These are phyloP conservation scores for Fusarium dlaminii DNA, from an alignment of 2,329 filamentous ascomycete species.

Conservation along the genomic window DNA sequence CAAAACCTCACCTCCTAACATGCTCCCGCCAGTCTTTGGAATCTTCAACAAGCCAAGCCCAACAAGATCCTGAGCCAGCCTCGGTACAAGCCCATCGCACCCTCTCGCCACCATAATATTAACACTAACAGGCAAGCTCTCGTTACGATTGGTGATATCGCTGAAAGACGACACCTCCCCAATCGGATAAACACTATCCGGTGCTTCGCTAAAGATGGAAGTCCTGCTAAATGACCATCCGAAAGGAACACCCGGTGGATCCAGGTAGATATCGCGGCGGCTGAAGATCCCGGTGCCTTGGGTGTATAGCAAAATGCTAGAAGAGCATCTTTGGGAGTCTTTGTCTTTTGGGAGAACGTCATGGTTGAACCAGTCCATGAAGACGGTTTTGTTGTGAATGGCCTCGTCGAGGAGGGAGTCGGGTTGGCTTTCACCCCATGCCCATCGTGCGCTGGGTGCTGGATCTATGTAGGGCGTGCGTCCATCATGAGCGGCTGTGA, in stretches of 20 bases:
- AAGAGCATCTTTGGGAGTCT: neutral
- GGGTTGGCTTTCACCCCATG: neutral
- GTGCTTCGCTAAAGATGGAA: neutral
- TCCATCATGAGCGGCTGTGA: neutral
- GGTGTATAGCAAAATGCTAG: neutral
- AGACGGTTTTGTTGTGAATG: neutral
- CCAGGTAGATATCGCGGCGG: neutral
- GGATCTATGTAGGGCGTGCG: neutral
- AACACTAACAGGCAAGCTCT: neutral
- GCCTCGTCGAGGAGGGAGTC: neutral
- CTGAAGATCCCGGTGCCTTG: neutral
- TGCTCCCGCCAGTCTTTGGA: neutral
- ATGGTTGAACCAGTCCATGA: neutral
- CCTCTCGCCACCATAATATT: neutral
- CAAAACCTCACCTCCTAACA: neutral
- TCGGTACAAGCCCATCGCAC: neutral
- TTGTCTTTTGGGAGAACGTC: neutral
- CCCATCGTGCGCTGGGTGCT: neutral
- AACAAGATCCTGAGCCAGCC: neutral
- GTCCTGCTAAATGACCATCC: neutral
- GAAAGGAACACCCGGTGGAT: neutral
- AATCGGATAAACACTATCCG: neutral
- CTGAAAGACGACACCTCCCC: neutral
- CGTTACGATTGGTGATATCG: neutral
- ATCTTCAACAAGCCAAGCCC: neutral